Conservation (phyloP, 2,329 filamentous ascomycete genomes). For the Cercospora zeina region DNA sequence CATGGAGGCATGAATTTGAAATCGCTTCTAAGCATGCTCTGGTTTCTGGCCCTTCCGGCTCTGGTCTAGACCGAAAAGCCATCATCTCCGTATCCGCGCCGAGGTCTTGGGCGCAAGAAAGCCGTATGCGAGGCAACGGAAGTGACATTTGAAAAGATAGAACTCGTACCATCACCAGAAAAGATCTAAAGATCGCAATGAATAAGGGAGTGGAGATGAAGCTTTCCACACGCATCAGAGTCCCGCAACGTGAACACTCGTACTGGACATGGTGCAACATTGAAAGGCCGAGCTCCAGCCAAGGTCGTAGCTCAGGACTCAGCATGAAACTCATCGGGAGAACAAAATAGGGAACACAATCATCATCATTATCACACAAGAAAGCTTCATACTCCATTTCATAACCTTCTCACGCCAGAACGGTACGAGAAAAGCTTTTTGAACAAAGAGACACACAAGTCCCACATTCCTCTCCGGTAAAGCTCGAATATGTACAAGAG, state of each 20-base stretch:
- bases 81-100: neutral
- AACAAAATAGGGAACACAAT: neutral
- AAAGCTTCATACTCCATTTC: neutral
- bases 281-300: no score
- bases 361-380: neutral
- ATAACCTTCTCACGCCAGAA: neutral
- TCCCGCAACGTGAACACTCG: no score
- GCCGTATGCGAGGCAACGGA: neutral
- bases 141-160: neutral
- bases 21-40: neutral
- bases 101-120: neutral
- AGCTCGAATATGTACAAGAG: constrained; percentile 1
- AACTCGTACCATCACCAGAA: neutral
- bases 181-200: neutral
- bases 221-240: no score
- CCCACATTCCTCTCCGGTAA: neutral
- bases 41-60: neutral
- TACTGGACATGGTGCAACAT: no score
- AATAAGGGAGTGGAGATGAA: no score
- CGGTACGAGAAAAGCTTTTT: neutral
- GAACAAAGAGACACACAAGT: neutral
- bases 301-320: no score
- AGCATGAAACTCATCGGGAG: no score
- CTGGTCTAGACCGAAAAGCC: neutral
- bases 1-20: neutral